Conservation (phyloP, 805 yeast genomes). For the Zygoascus tannicola region DNA sequence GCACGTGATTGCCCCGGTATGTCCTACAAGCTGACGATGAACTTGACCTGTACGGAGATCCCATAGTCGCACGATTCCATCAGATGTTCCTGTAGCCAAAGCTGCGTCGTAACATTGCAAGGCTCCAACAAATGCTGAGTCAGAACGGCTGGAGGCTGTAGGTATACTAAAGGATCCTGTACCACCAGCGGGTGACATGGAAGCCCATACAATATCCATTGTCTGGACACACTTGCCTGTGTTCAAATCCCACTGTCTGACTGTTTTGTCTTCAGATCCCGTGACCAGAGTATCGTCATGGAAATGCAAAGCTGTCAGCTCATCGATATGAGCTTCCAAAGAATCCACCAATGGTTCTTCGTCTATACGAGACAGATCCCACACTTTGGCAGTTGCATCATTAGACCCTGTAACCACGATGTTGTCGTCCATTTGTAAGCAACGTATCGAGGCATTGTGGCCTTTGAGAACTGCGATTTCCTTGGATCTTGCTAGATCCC, state of each 20-base stretch:
- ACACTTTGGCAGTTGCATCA: conserved; percentile 51
- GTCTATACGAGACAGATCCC: conserved; percentile 37
- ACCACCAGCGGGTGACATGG: conserved; percentile 15
- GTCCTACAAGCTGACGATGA: conserved; percentile 52
- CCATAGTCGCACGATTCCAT: conserved; percentile 69
- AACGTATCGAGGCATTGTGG: conserved; percentile 49
- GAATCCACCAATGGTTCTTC: conserved; percentile 35
- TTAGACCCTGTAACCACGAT: conserved; percentile 47
- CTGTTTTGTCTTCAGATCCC: conserved; percentile 62
- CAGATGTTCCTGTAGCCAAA: conserved; percentile 68
- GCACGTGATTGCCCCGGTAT: conserved; percentile 58
- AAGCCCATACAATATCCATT: conserved; percentile 57
- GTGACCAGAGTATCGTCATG: conserved; percentile 47
- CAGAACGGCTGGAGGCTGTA: background rate
- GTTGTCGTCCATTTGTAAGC: conserved; percentile 49
- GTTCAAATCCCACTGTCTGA: conserved; percentile 65
- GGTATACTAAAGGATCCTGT: conserved; percentile 3
- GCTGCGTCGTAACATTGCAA: conserved; percentile 69
- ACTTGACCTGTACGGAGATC: conserved; percentile 64
- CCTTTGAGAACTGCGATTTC: conserved; percentile 48
- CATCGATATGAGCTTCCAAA: conserved; percentile 59
- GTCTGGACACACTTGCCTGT: conserved; percentile 63
- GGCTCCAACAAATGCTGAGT: conserved; percentile 47
- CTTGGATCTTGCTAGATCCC: conserved; percentile 62
- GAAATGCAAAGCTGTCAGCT: conserved; percentile 52